Base-by-base conservation (phyloP, 108 stramenopile species). In the Tribonema minus region DNA sequence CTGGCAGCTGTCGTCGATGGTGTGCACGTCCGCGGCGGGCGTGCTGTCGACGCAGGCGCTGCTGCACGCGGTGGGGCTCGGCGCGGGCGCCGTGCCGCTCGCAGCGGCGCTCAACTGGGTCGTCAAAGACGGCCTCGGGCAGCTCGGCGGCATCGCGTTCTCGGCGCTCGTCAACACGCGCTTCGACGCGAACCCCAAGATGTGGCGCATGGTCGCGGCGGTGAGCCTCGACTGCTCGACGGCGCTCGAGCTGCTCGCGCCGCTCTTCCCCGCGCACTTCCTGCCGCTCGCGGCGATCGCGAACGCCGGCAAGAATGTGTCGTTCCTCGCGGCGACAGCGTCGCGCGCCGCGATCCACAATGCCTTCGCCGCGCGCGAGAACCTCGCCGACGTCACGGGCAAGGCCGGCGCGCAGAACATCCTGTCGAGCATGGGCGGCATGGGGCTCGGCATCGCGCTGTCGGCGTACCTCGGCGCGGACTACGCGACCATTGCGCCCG, bases 71-170 rank as follows among this genome's bases (percentile, higher is more conserved):
- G 29, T 96, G 2, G 96, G 95, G 15, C 87, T 95, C 0, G 93
- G 94, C 9, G 90, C 88, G 5, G 90, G 89, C 64, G 91, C 95
- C 15, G 82, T 90, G n/a, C 93, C 96, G 31, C 86, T 96, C 81
- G 95, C 98, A 4, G 98, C 95, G 35, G 92, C 94, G n/a, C 76
- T 95, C 23, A 95, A 96, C 78, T 98, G 97, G 97, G 91, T 96
- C 3, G 87, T 98, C 70, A 98, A 98, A 85, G 97, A 98, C 72
- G 95, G 95, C 23, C 80, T 94, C 7, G 97, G 97, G 3, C 94
- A 95, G 84, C 69, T 95, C 3, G 97, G 97, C 4, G 95, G 95
- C 32, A 86, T 98, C 6, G 46, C 92, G 0, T 96, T 98, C 71
- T 94, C 95, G 28, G 88, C 89, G 63, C 84, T 91, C 54, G 86